A percentile compares a stretch with the other conserved stretches of the same genome.
phyloP scores from a whole-genome alignment of 2,329 filamentous ascomycete species.

The Aspergillus sp. region DNA sequence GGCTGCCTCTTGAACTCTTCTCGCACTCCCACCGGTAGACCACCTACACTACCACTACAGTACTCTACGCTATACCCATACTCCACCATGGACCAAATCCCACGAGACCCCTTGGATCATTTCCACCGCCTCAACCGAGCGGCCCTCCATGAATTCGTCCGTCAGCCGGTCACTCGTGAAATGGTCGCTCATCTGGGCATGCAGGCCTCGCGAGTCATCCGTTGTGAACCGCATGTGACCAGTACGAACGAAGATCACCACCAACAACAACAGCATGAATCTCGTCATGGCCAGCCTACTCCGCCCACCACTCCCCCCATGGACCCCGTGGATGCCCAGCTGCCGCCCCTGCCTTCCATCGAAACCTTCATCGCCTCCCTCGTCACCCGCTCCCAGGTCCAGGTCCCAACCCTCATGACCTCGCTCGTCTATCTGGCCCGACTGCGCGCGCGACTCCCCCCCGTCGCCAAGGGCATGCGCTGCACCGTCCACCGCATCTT shows the following conservation, averaged over 20 bases:
- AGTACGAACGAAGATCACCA: slow-evolving; percentile 29
- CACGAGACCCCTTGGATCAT: slow-evolving; percentile 11
- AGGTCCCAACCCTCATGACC: slow-evolving; percentile 96
- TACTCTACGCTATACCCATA: slow-evolving; percentile 4
- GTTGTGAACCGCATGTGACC: slow-evolving; percentile 52
- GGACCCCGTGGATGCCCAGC: slow-evolving; percentile 34
- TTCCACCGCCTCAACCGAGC: slow-evolving; percentile 35
- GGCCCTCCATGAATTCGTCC: slow-evolving; percentile 49
- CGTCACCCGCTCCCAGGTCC: slow-evolving; percentile 89
- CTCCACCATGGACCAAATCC: slow-evolving; percentile 16
- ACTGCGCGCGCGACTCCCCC: slow-evolving; percentile 79
- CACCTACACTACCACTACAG: slow-evolving; percentile 1
- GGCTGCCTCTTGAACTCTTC: neutral
- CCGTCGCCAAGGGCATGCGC: slow-evolving; percentile 91
- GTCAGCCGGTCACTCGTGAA: slow-evolving; percentile 46
- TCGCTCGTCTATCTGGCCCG: slow-evolving; percentile 89
- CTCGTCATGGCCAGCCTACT: slow-evolving; percentile 54
- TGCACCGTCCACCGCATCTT: slow-evolving; percentile 99
- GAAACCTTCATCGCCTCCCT: slow-evolving; percentile 91
- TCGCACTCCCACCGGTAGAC: slow-evolving; percentile 24
- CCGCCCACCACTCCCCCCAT: slow-evolving; percentile 60
- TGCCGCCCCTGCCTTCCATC: slow-evolving; percentile 67
- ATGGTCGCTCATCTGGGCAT: slow-evolving; percentile 49
- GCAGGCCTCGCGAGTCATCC: slow-evolving; percentile 49
- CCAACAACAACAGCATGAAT: slow-evolving; percentile 8